These are phyloP conservation scores for Russula lepida DNA, from an alignment of 768 basidiomycete genomes.

Conservation along the genomic window DNA sequence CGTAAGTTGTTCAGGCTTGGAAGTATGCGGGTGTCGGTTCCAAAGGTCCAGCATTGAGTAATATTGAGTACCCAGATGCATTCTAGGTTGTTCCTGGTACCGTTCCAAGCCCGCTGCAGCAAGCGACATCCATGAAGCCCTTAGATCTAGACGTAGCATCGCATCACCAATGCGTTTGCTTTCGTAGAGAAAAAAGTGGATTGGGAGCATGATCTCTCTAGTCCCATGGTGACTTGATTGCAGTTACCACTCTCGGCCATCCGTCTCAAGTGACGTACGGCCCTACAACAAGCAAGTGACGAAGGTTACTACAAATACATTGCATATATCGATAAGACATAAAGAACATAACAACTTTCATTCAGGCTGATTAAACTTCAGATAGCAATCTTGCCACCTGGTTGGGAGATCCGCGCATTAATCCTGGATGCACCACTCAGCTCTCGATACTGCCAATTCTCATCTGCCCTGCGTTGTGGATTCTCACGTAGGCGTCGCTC, in stretches of 20 bases:
- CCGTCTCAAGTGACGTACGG: no score
- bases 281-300: not conserved
- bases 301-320: not conserved
- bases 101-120: not conserved
- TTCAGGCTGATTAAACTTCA: slow-evolving; percentile 22
- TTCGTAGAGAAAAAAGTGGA: not conserved
- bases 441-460: slow-evolving; percentile 18
- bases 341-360: not conserved
- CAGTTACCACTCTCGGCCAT: not conserved
- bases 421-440: slow-evolving; percentile 23
- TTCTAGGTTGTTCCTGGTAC: not conserved
- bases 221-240: not conserved
- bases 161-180: not conserved
- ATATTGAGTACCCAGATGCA: not conserved
- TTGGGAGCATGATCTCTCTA: no score
- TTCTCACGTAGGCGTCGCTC: slow-evolving; percentile 19
- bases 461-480: slow-evolving; percentile 16
- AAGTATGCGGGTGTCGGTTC: not conserved
- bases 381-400: slow-evolving; percentile 38
- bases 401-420: slow-evolving; percentile 48
- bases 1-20: not conserved
- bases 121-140: no score
- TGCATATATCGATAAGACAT: not conserved
- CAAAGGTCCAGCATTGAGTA: not conserved
- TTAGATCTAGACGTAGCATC: no score